Evolutionary conservation across 441 rosid genomes (phyloP), one percentile per base, ranked within the genome.

Genomic region (Erodium texanum): DNA sequence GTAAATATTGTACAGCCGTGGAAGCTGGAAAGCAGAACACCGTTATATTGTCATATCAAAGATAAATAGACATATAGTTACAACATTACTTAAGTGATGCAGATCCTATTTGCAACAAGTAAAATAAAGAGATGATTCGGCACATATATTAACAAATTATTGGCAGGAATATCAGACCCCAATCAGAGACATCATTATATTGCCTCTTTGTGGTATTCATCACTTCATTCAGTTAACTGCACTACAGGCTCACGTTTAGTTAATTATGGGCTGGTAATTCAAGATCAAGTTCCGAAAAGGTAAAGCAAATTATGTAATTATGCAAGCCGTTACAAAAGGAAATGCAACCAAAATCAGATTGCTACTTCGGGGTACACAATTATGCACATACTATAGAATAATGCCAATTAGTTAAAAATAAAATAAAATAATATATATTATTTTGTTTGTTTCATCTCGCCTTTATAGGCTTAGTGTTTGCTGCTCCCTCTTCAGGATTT

Each of bases 1-100:
- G 92, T 94, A 94, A 0, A 94, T 64, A 58, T 94, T 94, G 85
- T 94, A 94, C 68, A 94, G 82, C 61, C 99, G 84, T 70, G 99
- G 99, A 74, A 94, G 90, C 99, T 94, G 89, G 70, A 78, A 80
- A 68, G 67, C 24, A 65, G 36, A 54, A 50, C 73, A 38, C 64
- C 0, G 52, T 27, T 41, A 68, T 66, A 66, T n/a, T 61, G 23
- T 38, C 27, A 34, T 52, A 16, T 15, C n/a, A 54, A 3, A 1
- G 68, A 8, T 8, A 0, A 45, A 45, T 14, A 45, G 2, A 45
- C 16, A 45, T 12, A 45, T 14, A 45, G 54, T 14, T 45, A 45
- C 54, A 45, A 1, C 16, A 15, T 45, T 45, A 15, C 4, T 12
- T 45, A 45, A 45, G 54, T 45, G 54, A 45, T 12, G 16, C 29